Evolutionary conservation across 2,329 filamentous ascomycete species (phyloP).

Genomic region (Penicillium sp.): DNA sequence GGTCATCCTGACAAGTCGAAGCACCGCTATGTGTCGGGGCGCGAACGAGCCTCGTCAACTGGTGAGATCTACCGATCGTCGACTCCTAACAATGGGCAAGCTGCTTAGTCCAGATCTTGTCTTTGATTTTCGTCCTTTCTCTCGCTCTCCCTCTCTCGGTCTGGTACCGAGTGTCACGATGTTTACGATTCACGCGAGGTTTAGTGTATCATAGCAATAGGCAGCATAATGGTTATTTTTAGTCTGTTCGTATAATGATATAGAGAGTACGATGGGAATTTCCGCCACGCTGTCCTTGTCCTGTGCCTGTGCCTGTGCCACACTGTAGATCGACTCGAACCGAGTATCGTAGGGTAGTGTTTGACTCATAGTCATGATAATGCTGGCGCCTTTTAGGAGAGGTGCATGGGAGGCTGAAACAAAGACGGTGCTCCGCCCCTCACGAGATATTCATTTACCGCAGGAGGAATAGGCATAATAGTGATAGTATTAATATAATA

Average conservation of each 20-base stretch:
- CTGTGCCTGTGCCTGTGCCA: no score
- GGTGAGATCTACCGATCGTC: slow-evolving; percentile 5
- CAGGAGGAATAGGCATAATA: no score
- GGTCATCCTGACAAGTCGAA: slow-evolving; percentile 26
- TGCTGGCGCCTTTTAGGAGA: slow-evolving; percentile 2
- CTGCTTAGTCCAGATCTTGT: no score
- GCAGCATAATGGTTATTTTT: background rate
- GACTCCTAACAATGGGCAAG: background rate
- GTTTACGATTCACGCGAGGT: slow-evolving; percentile 10
- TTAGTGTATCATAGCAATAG: slow-evolving; percentile 10
- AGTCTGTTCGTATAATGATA: background rate
- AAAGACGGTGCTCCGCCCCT: slow-evolving; percentile 4
- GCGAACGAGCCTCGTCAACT: slow-evolving; percentile 23
- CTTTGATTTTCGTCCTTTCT: background rate
- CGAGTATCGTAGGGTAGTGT: no score
- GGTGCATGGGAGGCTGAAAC: slow-evolving; percentile 14
- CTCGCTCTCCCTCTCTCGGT: slow-evolving; percentile 12
- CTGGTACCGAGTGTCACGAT: slow-evolving; percentile 24
- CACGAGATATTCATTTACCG: no score
- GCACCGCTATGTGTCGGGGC: slow-evolving; percentile 17
- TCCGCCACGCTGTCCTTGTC: no score
- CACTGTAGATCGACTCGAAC: no score
- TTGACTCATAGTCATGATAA: background rate
- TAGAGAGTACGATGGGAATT: no score
- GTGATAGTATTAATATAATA: background rate